A percentile compares a stretch with the other conserved stretches of the same genome.
Evolutionary conservation across 1,139 yeast genomes (phyloP).

Genomic region (Candida albicans): DNA sequence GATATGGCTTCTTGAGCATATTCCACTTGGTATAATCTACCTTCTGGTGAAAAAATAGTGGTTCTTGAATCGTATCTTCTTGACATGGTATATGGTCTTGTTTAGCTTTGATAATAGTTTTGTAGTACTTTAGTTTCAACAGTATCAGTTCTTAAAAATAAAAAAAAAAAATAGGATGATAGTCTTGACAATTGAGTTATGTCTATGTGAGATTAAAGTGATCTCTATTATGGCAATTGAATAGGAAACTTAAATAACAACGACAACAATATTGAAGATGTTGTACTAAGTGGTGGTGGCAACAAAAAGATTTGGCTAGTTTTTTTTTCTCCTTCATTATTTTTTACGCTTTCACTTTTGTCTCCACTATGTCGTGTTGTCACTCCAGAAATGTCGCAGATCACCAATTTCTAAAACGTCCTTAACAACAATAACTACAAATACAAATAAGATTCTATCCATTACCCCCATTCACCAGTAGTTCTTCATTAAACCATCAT

Average conservation of each 20-base stretch:
- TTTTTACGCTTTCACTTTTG: too few species aligned
- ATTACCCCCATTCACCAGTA: neutral
- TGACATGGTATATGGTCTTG: conserved; percentile 29
- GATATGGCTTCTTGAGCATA: conserved; percentile 97
- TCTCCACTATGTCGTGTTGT: too few species aligned
- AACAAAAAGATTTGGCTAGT: too few species aligned
- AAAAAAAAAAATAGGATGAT: neutral
- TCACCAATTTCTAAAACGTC: too few species aligned
- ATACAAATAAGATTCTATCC: neutral
- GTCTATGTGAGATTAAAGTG: neutral
- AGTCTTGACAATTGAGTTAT: neutral
- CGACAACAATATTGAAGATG: neutral
- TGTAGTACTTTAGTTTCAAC: neutral
- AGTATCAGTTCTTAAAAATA: neutral
- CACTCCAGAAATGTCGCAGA: too few species aligned
- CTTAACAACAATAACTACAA: too few species aligned
- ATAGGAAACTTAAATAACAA: neutral
- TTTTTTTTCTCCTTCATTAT: too few species aligned
- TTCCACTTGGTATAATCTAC: conserved; percentile 93
- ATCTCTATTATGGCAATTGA: too few species aligned
- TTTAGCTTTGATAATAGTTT: neutral
- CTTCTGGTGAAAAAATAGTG: conserved; percentile 98
- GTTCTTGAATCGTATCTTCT: conserved; percentile 89
- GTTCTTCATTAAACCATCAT: too few species aligned
- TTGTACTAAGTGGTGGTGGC: too few species aligned